Conservation (phyloP, 2,329 filamentous ascomycete genomes). For the Plenodomus biglobosus region DNA sequence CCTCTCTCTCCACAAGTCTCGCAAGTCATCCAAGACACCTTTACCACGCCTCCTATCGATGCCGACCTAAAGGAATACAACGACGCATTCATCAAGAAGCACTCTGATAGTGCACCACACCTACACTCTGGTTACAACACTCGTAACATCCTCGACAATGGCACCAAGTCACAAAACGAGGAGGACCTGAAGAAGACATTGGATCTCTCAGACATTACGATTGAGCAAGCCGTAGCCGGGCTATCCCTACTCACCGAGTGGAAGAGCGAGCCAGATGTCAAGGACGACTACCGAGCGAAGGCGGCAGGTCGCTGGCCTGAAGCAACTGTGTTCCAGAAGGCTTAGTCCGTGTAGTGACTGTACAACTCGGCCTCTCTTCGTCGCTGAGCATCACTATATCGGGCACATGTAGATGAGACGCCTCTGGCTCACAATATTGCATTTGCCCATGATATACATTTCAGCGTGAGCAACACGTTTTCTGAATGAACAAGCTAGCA, state of each 20-base stretch:
- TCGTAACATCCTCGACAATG: conserved; percentile 60
- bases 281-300: conserved; percentile 52
- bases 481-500: not conserved
- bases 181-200: conserved; percentile 64
- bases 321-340: conserved; percentile 40
- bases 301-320: conserved; percentile 45
- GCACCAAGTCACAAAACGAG: conserved; percentile 59
- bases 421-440: not conserved
- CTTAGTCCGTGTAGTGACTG: not conserved
- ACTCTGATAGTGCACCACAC: conserved; percentile 64
- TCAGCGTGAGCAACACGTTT: no score
- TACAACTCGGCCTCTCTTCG: not conserved
- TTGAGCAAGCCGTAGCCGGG: conserved; percentile 60
- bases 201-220: conserved; percentile 52
- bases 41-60: conserved; percentile 60
- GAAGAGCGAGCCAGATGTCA: conserved; percentile 52
- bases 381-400: not conserved
- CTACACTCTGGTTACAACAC: conserved; percentile 65
- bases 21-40: conserved; percentile 69
- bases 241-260: conserved; percentile 55
- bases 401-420: not conserved
- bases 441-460: not conserved
- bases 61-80: conserved; percentile 66
- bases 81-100: conserved; percentile 62
- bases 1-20: conserved; percentile 65